Evolutionary conservation across 768 basidiomycete species (phyloP), one percentile per base, ranked within the genome.

Genomic region (Suillus sp.): DNA sequence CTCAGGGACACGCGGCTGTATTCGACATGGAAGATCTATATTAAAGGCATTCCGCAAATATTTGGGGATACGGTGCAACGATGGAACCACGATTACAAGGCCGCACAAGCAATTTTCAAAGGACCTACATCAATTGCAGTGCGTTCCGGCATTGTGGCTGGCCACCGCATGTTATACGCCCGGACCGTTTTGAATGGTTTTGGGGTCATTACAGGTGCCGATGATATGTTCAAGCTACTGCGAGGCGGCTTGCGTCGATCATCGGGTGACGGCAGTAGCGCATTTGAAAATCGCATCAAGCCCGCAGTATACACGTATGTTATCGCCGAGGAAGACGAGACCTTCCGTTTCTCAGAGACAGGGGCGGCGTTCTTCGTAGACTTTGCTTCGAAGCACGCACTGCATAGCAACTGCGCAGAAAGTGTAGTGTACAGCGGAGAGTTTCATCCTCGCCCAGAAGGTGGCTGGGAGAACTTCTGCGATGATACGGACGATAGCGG

Each of bases 231-330:
- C 32, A 65, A 71, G n/a, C 71, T 91, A 16, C 76, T 92, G 57
- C 83, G 80, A 35, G 84, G 82, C 4, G 82, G 80, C 42, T 63
- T 62, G n/a, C 64, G 25, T 7, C 69, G 60, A 22, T 61, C 66
- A 16, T 32, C 63, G 9, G 34, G 56, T 61, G 62, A 70, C 43
- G 67, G 68, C 54, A 40, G 38, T 61, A 20, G 63, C 27, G 64
- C 67, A 32, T 66, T 66, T 54, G 69, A 65, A 42, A 79, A 80
- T 63, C 84, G 89, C 65, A 82, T 92, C 75, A 92, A 92, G 71
- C 91, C 91, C 50, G 88, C 89, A 0, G 85, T 93, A 27, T 95
- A 94, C 77, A 94, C 93, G 43, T 95, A 94, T 77, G 82, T 94
- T 72, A 87, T 95, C 71, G 84, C 88, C 4, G 78, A 84, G 6